Percentiles rank a stretch among this genome's conserved stretches.
phyloP scores from a whole-genome alignment of 1,284 basidiomycete species.

The Pseudozyma thailandica region DNA sequence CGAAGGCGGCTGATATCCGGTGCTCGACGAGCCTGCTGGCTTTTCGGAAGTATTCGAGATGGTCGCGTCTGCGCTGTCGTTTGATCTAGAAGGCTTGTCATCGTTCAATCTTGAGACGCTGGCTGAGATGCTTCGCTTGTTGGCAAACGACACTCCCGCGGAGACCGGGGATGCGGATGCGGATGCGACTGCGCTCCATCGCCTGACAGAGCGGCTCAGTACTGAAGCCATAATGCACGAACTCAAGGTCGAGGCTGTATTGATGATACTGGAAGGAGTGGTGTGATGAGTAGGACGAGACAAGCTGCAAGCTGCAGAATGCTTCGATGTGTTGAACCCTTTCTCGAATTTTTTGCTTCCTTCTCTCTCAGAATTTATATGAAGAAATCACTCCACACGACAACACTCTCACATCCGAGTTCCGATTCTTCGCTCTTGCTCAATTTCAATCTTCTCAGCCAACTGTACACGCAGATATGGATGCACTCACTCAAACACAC shows the following conservation, averaged over 20 bases:
- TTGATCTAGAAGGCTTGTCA: constrained; percentile 7
- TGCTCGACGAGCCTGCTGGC: background rate
- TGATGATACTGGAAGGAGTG: background rate
- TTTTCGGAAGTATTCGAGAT: background rate
- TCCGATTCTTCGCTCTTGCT: background rate
- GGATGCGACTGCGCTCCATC: background rate
- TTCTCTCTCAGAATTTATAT: background rate
- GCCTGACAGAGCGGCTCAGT: constrained; percentile 14
- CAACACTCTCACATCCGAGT: constrained; percentile 2
- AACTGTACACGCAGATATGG: background rate
- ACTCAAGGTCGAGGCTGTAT: background rate
- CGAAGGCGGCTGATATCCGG: constrained; percentile 24
- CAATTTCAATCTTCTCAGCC: too few species aligned
- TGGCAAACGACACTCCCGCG: background rate
- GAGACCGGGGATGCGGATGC: background rate
- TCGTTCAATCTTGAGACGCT: constrained; percentile 17
- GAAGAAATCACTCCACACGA: constrained; percentile 3
- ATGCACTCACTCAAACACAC: too few species aligned
- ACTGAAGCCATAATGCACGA: constrained; percentile 9
- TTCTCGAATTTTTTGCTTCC: background rate
- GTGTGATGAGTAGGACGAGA: too few species aligned
- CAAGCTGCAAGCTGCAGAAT: too few species aligned
- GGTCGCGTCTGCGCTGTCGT: constrained; percentile 4
- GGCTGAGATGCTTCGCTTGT: constrained; percentile 17
- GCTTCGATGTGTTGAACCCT: background rate